Evolutionary conservation across 257 asterid species (phyloP).

Genomic region (Solanum chmielewskii): DNA sequence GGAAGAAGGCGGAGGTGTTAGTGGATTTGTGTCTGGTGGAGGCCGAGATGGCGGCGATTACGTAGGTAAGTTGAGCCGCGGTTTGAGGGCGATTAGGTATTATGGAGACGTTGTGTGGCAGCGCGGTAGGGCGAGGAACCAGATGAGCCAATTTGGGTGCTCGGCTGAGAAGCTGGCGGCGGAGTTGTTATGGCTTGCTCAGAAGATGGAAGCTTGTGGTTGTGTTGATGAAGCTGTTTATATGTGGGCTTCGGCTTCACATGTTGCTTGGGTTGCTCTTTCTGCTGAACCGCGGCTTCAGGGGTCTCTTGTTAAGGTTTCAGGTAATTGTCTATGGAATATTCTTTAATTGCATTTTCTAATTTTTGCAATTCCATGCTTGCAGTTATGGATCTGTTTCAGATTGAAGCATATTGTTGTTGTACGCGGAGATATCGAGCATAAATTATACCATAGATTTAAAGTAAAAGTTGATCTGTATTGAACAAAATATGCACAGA

Average conservation of each 20-base stretch:
- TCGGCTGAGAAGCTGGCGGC: slow-evolving; percentile 90
- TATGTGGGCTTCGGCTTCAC: slow-evolving; percentile 64
- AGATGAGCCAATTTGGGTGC: slow-evolving; percentile 21
- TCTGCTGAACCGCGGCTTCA: slow-evolving; percentile 76
- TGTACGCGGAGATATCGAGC: not conserved
- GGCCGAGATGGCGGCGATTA: not conserved
- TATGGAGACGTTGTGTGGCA: slow-evolving; percentile 32
- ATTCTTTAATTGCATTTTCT: not conserved
- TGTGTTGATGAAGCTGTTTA: slow-evolving; percentile 62
- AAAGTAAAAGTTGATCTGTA: not conserved
- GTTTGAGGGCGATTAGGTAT: slow-evolving; percentile 25
- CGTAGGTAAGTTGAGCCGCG: slow-evolving; percentile 12
- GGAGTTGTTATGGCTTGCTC: slow-evolving; percentile 74
- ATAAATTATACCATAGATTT: not conserved
- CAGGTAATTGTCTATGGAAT: slow-evolving; percentile 30
- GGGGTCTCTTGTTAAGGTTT: slow-evolving; percentile 60
- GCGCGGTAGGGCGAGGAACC: slow-evolving; percentile 23
- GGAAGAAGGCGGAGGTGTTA: not conserved
- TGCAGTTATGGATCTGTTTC: not conserved
- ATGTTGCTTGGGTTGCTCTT: slow-evolving; percentile 63
- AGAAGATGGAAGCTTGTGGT: slow-evolving; percentile 73
- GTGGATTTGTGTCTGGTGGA: not conserved
- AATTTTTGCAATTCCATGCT: not conserved
- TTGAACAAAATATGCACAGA: not conserved
- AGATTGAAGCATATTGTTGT: not conserved